Evolutionary conservation across 805 yeast species (phyloP).

Genomic region (Metschnikowia kofuensis): DNA sequence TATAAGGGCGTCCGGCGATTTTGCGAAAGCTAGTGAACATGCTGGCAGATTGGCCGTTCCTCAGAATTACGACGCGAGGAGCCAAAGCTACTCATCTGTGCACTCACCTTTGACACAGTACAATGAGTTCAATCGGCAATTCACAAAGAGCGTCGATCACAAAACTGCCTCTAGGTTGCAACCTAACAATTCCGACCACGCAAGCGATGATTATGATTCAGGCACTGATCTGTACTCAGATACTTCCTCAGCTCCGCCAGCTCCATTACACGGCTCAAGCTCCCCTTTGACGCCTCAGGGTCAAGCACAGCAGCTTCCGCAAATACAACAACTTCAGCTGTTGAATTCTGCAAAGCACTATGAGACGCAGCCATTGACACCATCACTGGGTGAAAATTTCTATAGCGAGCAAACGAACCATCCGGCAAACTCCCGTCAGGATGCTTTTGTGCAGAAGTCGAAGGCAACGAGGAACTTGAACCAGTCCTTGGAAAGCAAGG

Average conservation of each 20-base stretch:
- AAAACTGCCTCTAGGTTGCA: slow-evolving; percentile 12
- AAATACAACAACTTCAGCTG: slow-evolving; percentile 16
- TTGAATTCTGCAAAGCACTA: slow-evolving; percentile 11
- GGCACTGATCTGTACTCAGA: background rate
- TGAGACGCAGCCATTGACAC: slow-evolving; percentile 13
- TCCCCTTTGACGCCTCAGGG: slow-evolving; percentile 1
- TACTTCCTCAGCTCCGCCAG: slow-evolving; percentile 8
- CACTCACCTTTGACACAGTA: slow-evolving; percentile 44
- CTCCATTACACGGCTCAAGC: slow-evolving; percentile 9
- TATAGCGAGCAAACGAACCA: slow-evolving; percentile 1
- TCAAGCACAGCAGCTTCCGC: slow-evolving; percentile 13
- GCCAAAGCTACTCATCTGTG: slow-evolving; percentile 36
- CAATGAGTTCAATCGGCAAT: slow-evolving; percentile 39
- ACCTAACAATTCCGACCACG: slow-evolving; percentile 19
- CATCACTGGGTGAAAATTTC: slow-evolving; percentile 14
- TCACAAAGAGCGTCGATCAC: slow-evolving; percentile 24
- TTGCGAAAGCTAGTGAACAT: background rate
- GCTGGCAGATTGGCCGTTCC: slow-evolving; percentile 24
- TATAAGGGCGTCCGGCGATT: background rate
- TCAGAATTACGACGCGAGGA: slow-evolving; percentile 23
- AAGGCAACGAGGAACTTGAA: slow-evolving; percentile 6
- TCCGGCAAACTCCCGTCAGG: background rate
- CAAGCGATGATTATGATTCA: slow-evolving; percentile 2
- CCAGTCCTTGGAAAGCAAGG: slow-evolving; percentile 1
- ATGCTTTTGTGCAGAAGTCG: slow-evolving; percentile 3